Evolutionary conservation across 2,329 filamentous ascomycete genomes (phyloP).

Genomic region (Teratosphaeria nubilosa): DNA sequence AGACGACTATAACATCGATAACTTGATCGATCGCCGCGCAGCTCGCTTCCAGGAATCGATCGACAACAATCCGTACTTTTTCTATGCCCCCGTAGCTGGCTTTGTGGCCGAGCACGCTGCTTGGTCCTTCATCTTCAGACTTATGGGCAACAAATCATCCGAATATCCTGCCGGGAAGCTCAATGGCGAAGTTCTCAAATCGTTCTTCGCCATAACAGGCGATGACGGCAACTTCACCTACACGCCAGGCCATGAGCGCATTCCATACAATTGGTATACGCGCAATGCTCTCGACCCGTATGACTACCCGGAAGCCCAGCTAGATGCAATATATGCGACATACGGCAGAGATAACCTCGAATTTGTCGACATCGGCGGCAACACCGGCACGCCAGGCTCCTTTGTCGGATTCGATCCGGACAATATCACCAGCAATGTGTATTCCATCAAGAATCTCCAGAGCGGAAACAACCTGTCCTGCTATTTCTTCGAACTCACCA

Average conservation of each 20-base stretch:
- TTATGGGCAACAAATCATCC: conserved; percentile 25
- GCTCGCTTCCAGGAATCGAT: conserved; percentile 8
- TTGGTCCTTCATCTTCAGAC: conserved; percentile 14
- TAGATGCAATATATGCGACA: not conserved
- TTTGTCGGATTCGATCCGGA: not conserved
- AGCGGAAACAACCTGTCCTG: not conserved
- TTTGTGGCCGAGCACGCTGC: conserved; percentile 5
- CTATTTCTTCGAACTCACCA: not conserved
- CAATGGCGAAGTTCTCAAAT: conserved; percentile 22
- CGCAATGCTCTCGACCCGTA: not conserved
- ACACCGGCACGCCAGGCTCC: not conserved
- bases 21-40: not conserved
- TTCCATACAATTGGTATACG: not conserved
- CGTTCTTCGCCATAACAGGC: conserved; percentile 25
- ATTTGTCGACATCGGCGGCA: not conserved
- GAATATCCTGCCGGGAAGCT: conserved; percentile 22
- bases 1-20: not conserved
- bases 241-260: conserved; percentile 12
- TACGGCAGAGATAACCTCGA: not conserved
- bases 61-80: conserved; percentile 13
- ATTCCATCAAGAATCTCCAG: not conserved
- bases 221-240: conserved; percentile 16
- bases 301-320: not conserved
- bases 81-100: conserved; percentile 8
- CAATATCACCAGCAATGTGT: not conserved